Base-by-base conservation (phyloP, 2,329 filamentous ascomycete genomes). In the Cyclaneusma minus region DNA sequence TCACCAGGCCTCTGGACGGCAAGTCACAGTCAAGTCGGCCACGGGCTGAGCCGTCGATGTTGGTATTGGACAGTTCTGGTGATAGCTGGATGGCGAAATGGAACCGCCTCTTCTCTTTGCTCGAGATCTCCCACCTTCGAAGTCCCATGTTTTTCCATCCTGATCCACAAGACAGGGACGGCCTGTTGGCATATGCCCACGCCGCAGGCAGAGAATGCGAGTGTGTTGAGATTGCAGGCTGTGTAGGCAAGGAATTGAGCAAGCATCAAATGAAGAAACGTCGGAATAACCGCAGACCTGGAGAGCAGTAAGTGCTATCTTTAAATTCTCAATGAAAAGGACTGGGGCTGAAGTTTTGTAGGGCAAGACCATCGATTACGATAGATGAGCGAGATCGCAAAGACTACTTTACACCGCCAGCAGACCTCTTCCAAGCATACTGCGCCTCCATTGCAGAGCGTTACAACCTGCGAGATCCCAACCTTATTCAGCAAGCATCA, bases 91-190 rank as follows among this genome's bases (percentile, higher is more conserved):
- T 87, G 58, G 51, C 62, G 7, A 60, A 68, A 21, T 87, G 80
- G 80, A 68, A 78, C 22, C 54, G 59, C 9, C 60, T 77, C 3
- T 87, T 87, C 49, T 55, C 60, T 16, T 65, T 63, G 3, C 68
- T 82, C 22, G 64, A 72, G 25, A 87, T 87, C 24, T 59, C 64
- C 2, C 68, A 84, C 39, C 54, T 89, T 20, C 62, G 80, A 10
- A 84, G 77, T 37, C 80, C 78, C 0, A 79, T 87, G 74, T 78
- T 85, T 41, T 87, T 83, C 54, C 80, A 89, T 42, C 60, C 81
- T 9, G 79, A 87, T 41, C 80, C 80, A 0, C 58, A 65, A 1
- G 79, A 87, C 47, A 60, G 78, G 2, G 80, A 87, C 51, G 73
- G 73, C 0, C 52, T 87, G 39, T 52, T 85, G 13, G 73, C 70